Conservation (phyloP, 1,139 yeast genomes). For the Zygosaccharomyces pseudobailii region DNA sequence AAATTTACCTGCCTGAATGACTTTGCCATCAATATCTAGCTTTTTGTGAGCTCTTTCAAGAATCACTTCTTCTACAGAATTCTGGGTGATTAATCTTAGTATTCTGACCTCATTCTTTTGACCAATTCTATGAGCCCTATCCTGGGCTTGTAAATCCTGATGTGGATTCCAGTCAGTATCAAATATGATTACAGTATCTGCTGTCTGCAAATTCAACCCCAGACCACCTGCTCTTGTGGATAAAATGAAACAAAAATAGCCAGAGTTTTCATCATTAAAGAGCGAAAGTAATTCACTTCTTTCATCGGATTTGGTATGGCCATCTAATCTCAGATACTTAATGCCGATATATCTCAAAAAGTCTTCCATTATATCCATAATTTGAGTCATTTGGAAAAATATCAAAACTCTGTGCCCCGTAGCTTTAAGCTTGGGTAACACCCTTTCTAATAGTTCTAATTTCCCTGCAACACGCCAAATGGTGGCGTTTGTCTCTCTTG, state of each 20-base stretch:
- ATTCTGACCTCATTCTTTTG: slow-evolving; percentile 84
- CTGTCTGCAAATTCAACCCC: slow-evolving; percentile 80
- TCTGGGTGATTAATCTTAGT: slow-evolving; percentile 71
- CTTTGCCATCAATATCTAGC: slow-evolving; percentile 81
- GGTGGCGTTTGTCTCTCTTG: slow-evolving; percentile 58
- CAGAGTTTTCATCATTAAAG: slow-evolving; percentile 70
- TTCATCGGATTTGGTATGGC: slow-evolving; percentile 79
- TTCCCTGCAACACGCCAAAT: slow-evolving; percentile 73
- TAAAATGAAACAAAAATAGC: slow-evolving; percentile 68
- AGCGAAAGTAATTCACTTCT: slow-evolving; percentile 63
- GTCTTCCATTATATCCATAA: slow-evolving; percentile 88
- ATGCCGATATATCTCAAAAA: slow-evolving; percentile 58
- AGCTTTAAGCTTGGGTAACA: slow-evolving; percentile 68
- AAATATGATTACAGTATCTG: slow-evolving; percentile 81
- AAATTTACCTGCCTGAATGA: slow-evolving; percentile 83
- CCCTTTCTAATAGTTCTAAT: slow-evolving; percentile 68
- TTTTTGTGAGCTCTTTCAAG: slow-evolving; percentile 79
- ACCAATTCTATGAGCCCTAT: slow-evolving; percentile 87
- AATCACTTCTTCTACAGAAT: slow-evolving; percentile 79
- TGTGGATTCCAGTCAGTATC: slow-evolving; percentile 94
- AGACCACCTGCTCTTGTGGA: slow-evolving; percentile 90
- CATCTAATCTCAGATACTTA: slow-evolving; percentile 75
- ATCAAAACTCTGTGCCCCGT: slow-evolving; percentile 77
- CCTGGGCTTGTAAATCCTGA: slow-evolving; percentile 88
- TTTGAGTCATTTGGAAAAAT: slow-evolving; percentile 84